These are phyloP conservation scores for Ramularia collo-cygni DNA, from an alignment of 2,329 filamentous ascomycete species.

Conservation along the genomic window DNA sequence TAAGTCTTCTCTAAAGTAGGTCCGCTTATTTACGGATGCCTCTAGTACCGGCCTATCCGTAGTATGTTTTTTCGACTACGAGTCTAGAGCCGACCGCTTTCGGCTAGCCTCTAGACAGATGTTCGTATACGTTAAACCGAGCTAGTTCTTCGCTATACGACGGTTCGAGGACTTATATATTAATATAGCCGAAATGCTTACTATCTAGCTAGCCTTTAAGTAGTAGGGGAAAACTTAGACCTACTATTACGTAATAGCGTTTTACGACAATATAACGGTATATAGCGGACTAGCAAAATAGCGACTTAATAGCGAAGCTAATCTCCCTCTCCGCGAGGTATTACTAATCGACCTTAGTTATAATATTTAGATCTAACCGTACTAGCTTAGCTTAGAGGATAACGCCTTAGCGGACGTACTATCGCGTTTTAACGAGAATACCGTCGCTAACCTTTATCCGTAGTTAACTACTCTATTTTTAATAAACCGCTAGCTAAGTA, in stretches of 20 bases:
- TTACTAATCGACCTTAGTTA: not conserved
- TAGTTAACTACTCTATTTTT: not conserved
- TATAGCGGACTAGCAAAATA: not conserved
- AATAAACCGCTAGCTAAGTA: not conserved
- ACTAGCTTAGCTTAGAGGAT: not conserved
- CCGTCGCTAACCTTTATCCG: not conserved
- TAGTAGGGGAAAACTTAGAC: not conserved
- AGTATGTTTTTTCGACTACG: not conserved
- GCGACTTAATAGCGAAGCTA: not conserved
- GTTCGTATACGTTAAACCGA: not conserved
- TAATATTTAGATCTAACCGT: not conserved
- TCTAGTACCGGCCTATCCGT: not conserved
- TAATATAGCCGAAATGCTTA: not conserved
- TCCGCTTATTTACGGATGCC: not conserved
- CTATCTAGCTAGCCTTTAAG: not conserved
- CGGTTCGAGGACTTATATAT: not conserved
- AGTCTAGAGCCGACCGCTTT: no score
- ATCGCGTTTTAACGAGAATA: slow-evolving; percentile 1
- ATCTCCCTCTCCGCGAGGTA: not conserved
- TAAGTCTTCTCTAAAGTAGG: not conserved
- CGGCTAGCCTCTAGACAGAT: no score
- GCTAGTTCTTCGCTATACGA: not conserved
- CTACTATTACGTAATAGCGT: not conserved
- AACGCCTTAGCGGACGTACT: not conserved
- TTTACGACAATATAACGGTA: not conserved